These are phyloP conservation scores for Pestalotiopsis sp. DNA, from an alignment of 2,329 filamentous ascomycete genomes.

Conservation along the genomic window DNA sequence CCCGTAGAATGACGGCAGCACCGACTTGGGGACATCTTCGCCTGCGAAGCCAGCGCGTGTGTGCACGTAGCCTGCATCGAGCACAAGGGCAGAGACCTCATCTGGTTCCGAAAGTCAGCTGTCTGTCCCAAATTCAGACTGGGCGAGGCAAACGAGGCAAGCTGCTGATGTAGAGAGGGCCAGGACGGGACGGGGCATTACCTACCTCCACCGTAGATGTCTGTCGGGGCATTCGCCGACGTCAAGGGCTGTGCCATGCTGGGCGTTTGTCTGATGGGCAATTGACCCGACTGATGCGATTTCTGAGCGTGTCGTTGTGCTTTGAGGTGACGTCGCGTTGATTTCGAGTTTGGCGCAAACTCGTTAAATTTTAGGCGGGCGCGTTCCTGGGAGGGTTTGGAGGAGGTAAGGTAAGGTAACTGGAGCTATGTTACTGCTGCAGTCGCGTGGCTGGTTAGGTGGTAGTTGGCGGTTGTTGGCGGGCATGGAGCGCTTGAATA, in stretches of 20 bases:
- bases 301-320: background rate
- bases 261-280: background rate
- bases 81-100: constrained; percentile 94
- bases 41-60: constrained; percentile 95
- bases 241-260: constrained; percentile 59
- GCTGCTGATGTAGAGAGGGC: background rate
- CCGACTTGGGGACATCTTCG: constrained; percentile 94
- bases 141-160: constrained; percentile 9
- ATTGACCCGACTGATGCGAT: background rate
- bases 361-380: constrained; percentile 2
- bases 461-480: background rate
- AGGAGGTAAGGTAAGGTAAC: background rate
- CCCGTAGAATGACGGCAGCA: constrained; percentile 90
- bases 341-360: constrained; percentile 7
- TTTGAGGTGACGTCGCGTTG: background rate
- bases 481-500: background rate
- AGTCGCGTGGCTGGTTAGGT: constrained; percentile 5
- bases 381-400: background rate
- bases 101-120: constrained; percentile 55
- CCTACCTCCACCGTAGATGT: constrained; percentile 66
- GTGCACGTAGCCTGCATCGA: constrained; percentile 90
- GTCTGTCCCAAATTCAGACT: background rate
- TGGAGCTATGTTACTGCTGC: background rate
- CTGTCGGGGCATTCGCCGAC: constrained; percentile 60
- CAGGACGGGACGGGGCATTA: constrained; percentile 14